phyloP scores from a whole-genome alignment of 495 filamentous ascomycete genomes.

The Rostrohypoxylon terebratum region DNA sequence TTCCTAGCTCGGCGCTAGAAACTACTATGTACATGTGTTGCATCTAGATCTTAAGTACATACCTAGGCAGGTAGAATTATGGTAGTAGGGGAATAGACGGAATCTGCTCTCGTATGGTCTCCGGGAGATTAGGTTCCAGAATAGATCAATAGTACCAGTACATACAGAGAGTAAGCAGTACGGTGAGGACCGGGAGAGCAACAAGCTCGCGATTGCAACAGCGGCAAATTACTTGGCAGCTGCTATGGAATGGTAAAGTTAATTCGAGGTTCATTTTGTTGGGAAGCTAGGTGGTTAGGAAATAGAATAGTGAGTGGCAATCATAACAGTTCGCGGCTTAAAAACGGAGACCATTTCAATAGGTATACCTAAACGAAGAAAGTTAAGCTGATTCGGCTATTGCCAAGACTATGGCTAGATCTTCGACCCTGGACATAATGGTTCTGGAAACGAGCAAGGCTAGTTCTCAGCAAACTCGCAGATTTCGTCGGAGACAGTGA shows the following conservation, averaged over 20 bases:
- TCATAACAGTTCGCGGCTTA: constrained; percentile 6
- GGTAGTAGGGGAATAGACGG: constrained; percentile 14
- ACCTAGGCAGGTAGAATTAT: constrained; percentile 20
- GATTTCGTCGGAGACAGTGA: background rate
- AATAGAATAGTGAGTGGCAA: constrained; percentile 20
- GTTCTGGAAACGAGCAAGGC: constrained; percentile 3
- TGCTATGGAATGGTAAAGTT: constrained; percentile 28
- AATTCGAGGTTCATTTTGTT: constrained; percentile 26
- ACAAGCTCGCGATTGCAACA: constrained; percentile 35
- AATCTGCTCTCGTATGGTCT: constrained; percentile 36
- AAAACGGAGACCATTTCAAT: constrained; percentile 15
- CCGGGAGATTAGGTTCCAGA: constrained; percentile 46
- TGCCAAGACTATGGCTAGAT: constrained; percentile 34
- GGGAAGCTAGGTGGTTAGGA: constrained; percentile 28
- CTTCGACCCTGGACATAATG: constrained; percentile 21
- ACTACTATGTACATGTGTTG: background rate
- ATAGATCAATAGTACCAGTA: constrained; percentile 33
- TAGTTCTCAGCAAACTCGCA: background rate
- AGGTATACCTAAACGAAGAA: constrained; percentile 20
- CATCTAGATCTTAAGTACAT: too few species aligned
- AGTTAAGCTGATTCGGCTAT: constrained; percentile 19
- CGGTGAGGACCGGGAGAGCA: constrained; percentile 13
- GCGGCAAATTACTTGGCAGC: constrained; percentile 33
- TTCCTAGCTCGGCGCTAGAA: constrained; percentile 27
- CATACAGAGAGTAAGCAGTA: constrained; percentile 42